Percentiles rank a stretch among this genome's conserved stretches.
phyloP scores from a whole-genome alignment of 176 grass and related monocot genomes.

The Puya raimondii region DNA sequence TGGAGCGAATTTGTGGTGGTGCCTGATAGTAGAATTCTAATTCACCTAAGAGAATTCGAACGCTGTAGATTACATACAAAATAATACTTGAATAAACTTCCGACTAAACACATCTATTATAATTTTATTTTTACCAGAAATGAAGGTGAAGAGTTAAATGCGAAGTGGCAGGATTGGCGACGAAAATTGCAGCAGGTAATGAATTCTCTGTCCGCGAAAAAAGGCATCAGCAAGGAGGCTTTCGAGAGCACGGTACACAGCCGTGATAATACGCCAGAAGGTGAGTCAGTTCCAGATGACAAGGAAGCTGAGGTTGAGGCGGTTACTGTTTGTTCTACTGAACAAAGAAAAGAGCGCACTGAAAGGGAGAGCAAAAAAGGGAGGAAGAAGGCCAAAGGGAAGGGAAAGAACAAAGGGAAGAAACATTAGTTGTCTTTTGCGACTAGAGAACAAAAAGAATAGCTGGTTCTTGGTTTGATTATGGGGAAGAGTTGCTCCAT shows the following conservation, averaged over 20 bases:
- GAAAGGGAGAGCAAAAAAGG: not conserved
- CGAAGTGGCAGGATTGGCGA: conserved; percentile 7
- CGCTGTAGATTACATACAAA: too few relatives aligned
- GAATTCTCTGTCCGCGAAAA: not conserved
- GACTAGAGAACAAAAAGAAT: not conserved
- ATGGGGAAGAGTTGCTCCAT: too few relatives aligned
- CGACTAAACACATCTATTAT: not conserved
- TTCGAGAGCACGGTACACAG: not conserved
- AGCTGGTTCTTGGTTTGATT: too few relatives aligned
- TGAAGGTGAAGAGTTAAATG: not conserved
- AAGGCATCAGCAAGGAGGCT: not conserved
- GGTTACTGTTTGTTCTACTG: too few relatives aligned
- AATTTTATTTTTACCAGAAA: not conserved
- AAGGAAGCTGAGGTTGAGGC: not conserved
- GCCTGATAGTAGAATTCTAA: too few relatives aligned
- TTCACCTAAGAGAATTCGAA: too few relatives aligned
- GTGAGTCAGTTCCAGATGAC: not conserved
- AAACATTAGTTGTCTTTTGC: not conserved
- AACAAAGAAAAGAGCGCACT: not conserved
- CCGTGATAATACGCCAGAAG: not conserved
- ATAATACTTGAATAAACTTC: too few relatives aligned
- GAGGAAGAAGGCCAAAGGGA: not conserved
- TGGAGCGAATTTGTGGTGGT: too few relatives aligned
- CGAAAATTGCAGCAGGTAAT: not conserved
- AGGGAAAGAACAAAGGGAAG: not conserved